Base-by-base conservation (phyloP, 73 alveolate genomes). In the Paramecium caudatum region DNA sequence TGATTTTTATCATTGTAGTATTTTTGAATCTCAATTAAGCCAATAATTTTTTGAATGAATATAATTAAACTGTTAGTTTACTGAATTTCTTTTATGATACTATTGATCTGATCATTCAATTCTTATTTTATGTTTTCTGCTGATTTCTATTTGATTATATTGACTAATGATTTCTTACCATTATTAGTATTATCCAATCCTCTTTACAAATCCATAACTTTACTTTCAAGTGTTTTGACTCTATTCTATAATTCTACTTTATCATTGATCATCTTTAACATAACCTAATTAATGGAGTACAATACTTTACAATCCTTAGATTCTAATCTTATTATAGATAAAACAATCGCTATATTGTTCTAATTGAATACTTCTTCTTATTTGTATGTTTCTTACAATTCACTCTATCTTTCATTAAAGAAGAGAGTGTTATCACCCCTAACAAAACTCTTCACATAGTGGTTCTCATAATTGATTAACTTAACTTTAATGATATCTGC, bases 251-350 rank as follows among this genome's bases (percentile, higher is more conserved):
- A 23, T 12, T 19, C 10, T 27, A 55, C 7, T 2, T 21, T 55
- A 7, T 55, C 80, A 55, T 21, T 55, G 12, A 55, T 55, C 12
- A 8, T 27, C 30, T 55, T 55, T 5, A 23, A 55, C 3, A 21
- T 43, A 55, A 55, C 30, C 80, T 55, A 27, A 55, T 21, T 55
- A 1, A 55, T 55, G 25, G 9, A 46, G 30, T 55, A 25, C 9
- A 3, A 2, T 74, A 74, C 88, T 74, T 74, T 74, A 17, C 88
- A 74, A 74, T 74, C 88, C 21, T 74, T 74, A 9, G 47, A 45
- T 45, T 74, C 88, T 41, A 74, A 45, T 74, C 68, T 74, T 0
- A 74, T 23, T 41, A 74, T 23, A 45, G 36, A 63, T 15, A 74
- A 39, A 3, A 41, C n/a, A 27, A 74, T 19, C 21, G 19, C 62